These are phyloP conservation scores for Cytospora leucostoma DNA, from an alignment of 2,329 filamentous ascomycete species.

Conservation along the genomic window DNA sequence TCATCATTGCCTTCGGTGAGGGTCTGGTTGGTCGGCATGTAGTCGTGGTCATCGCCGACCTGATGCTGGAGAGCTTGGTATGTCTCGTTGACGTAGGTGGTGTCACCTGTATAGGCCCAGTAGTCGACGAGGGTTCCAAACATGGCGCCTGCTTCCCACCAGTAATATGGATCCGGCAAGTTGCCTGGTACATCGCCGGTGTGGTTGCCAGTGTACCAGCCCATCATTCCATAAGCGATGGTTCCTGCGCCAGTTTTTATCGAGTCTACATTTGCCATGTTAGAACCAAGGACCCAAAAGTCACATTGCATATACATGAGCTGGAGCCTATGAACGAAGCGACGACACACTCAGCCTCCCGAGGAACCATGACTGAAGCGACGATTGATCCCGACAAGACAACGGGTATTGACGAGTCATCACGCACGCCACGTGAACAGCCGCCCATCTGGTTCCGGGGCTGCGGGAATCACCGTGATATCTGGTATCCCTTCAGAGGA, in stretches of 20 bases:
- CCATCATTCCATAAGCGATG: constrained; percentile 47
- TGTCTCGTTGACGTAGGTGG: constrained; percentile 56
- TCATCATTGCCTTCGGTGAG: constrained; percentile 65
- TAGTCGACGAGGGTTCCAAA: constrained; percentile 66
- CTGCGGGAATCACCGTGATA: no score
- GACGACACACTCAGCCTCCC: neutral
- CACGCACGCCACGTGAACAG: neutral
- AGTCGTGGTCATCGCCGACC: constrained; percentile 53
- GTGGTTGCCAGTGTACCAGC: constrained; percentile 49
- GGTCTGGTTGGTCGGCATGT: constrained; percentile 57
- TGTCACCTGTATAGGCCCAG: constrained; percentile 63
- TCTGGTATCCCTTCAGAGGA: neutral
- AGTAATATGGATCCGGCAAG: constrained; percentile 59
- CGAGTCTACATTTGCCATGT: constrained; percentile 12
- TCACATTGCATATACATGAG: neutral
- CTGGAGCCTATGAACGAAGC: neutral
- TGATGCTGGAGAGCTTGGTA: constrained; percentile 56
- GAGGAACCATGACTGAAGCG: neutral
- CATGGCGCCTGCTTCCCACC: constrained; percentile 65
- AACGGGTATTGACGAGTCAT: neutral
- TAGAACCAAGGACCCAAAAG: neutral
- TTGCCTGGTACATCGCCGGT: constrained; percentile 50
- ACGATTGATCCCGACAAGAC: neutral
- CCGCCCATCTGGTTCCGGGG: neutral
- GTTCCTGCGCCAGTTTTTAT: constrained; percentile 44